Conservation (phyloP, 2,329 filamentous ascomycete species). For the Didymella exigua region DNA sequence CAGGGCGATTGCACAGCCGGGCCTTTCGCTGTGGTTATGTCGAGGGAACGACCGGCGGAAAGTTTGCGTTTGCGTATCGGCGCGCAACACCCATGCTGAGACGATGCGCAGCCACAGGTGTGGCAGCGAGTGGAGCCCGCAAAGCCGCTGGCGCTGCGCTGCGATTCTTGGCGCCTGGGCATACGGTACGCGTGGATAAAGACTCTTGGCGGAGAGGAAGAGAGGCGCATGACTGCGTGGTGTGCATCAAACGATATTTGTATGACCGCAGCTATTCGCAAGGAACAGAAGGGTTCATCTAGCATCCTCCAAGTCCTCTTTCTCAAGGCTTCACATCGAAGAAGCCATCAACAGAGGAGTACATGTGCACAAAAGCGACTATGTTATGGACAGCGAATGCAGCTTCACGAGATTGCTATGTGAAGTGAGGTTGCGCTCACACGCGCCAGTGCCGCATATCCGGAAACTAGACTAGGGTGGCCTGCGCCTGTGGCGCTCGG, state of each 20-base stretch:
- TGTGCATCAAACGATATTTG: background rate
- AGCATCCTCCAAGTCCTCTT: too few relatives aligned
- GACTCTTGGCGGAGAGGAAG: conserved; percentile 8
- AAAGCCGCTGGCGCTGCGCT: conserved; percentile 7
- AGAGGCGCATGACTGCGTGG: conserved; percentile 9
- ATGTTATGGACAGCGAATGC: background rate
- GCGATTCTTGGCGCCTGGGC: conserved; percentile 11
- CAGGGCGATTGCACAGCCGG: background rate
- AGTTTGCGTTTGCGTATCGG: background rate
- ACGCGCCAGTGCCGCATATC: conserved; percentile 8
- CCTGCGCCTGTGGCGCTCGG: conserved; percentile 9
- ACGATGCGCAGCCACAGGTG: conserved; percentile 1
- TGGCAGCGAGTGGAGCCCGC: conserved; percentile 9
- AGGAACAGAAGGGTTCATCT: too few relatives aligned
- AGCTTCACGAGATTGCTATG: conserved; percentile 1
- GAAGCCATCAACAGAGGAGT: too few relatives aligned
- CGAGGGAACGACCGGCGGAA: background rate
- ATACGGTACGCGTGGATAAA: conserved; percentile 20
- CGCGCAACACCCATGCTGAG: background rate
- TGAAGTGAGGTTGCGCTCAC: conserved; percentile 13
- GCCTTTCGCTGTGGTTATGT: background rate
- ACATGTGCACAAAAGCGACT: too few relatives aligned
- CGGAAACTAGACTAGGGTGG: conserved; percentile 4
- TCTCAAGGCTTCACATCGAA: too few relatives aligned
- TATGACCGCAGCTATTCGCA: background rate